Evolutionary conservation across 352 stramenopile species (phyloP), one percentile per base, ranked within the genome.

Genomic region (Globisporangium takayamanum): DNA sequence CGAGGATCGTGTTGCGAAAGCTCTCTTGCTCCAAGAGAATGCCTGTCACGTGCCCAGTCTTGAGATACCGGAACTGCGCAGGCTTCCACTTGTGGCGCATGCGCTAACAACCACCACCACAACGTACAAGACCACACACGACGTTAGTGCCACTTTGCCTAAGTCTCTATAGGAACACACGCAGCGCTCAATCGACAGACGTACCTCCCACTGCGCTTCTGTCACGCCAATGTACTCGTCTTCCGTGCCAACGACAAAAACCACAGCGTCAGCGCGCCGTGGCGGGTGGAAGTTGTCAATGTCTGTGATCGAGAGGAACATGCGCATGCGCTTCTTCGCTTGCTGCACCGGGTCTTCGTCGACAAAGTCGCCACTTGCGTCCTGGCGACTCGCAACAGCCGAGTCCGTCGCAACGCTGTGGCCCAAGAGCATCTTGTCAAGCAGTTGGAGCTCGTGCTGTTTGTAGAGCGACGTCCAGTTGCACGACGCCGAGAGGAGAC

Each of bases 251-350:
- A 86, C 76, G 3, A 89, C 79, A 59, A 92, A 92, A 14, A 89
- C 63, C 22, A 89, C 76, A 5, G 83, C 83, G 57, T 92, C 83
- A 5, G 77, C 67, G 18, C 80, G 78, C 36, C 70, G 68, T 10
- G 83, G 83, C 55, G 78, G 62, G 28, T 77, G 50, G 52, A 92
- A 92, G 57, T 92, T 92, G 60, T 90, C 79, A 53, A 92, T 90
- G 52, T 92, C 78, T 4, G 83, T 90, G 61, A 92, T 85, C 25
- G 83, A 89, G 22, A 92, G 69, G 54, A 92, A 90, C 20, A 78
- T 53, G n/a, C 78, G 72, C 70, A 92, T 81, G 22, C 78, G 77
- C 44, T 88, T 88, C 68, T 92, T 92, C 42, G 76, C 76, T 53
- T 92, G 73, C 41, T 84, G 60, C 11, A 88, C 76, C 10, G 71